These are phyloP conservation scores for Limtongia smithiae DNA, from an alignment of 805 yeast genomes.

Conservation along the genomic window DNA sequence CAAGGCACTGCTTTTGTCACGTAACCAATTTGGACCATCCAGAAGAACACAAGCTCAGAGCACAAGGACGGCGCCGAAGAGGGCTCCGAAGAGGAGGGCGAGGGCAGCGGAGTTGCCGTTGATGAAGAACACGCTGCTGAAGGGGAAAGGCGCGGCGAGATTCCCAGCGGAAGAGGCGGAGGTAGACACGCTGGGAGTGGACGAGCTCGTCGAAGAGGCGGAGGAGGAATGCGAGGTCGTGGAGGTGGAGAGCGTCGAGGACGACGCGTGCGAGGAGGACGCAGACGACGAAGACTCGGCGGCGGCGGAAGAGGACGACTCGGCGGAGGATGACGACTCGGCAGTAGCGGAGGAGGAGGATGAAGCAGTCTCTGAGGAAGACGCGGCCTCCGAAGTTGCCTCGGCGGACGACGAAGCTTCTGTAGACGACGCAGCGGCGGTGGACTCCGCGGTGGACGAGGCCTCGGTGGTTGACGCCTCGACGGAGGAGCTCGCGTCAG, in stretches of 20 bases:
- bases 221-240: neutral
- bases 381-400: slow-evolving; percentile 1
- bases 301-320: neutral
- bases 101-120: neutral
- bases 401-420: slow-evolving; percentile 4
- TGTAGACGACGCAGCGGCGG: slow-evolving; percentile 4
- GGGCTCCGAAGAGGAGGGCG: neutral
- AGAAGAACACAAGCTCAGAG: no score
- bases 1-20: no score
- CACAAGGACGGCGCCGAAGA: neutral
- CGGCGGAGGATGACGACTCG: neutral
- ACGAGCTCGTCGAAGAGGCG: neutral
- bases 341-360: slow-evolving; percentile 1
- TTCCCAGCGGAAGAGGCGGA: neutral
- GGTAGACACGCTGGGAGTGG: neutral
- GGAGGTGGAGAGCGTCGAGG: neutral
- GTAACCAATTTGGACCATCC: no score
- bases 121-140: neutral
- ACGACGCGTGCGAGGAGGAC: slow-evolving; percentile 8
- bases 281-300: slow-evolving; percentile 1
- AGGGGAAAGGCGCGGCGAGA: neutral
- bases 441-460: neutral
- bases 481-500: slow-evolving; percentile 5
- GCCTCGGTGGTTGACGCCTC: slow-evolving; percentile 1
- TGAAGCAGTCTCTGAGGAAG: neutral